Evolutionary conservation across 441 rosid genomes (phyloP), one percentile per base, ranked within the genome.

Genomic region (Heliophila coronopifolia): DNA sequence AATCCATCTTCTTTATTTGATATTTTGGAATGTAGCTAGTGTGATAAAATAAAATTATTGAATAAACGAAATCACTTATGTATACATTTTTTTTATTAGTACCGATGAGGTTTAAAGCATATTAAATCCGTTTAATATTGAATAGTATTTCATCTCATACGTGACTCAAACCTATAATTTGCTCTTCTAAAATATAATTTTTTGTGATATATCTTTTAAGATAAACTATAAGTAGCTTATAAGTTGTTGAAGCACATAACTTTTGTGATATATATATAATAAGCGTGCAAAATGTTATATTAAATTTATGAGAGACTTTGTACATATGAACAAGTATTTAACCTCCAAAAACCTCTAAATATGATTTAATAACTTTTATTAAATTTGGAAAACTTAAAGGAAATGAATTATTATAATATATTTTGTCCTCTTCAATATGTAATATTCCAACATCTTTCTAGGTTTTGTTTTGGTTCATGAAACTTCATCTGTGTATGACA

Each of bases 171-270:
- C n/a, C n/a, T n/a, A n/a, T n/a, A n/a, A n/a, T n/a, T n/a, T n/a
- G n/a, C n/a, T n/a, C n/a, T n/a, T n/a, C n/a, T n/a, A n/a, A n/a
- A n/a, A n/a, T n/a, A n/a, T n/a, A n/a, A n/a, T n/a, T n/a, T n/a
- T n/a, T n/a, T n/a, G n/a, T n/a, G n/a, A n/a, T n/a, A n/a, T n/a
- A n/a, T n/a, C n/a, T n/a, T n/a, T n/a, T n/a, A n/a, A n/a, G n/a
- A n/a, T n/a, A n/a, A n/a, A n/a, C n/a, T n/a, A n/a, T n/a, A n/a
- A n/a, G n/a, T n/a, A n/a, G n/a, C n/a, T n/a, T n/a, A n/a, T n/a
- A n/a, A n/a, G n/a, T 19, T 54, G 47, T 65, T 19, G 48, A 30
- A 35, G 49, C 61, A 61, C 61, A 54, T 20, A 49, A 33, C 19
- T 38, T 46, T 37, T 53, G 55, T 60, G 56, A 36, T 61, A 35